A percentile compares a stretch with the other conserved stretches of the same genome.
phyloP scores from a whole-genome alignment of 192 early-diverging fungal species.

The Umbelopsis vinacea region DNA sequence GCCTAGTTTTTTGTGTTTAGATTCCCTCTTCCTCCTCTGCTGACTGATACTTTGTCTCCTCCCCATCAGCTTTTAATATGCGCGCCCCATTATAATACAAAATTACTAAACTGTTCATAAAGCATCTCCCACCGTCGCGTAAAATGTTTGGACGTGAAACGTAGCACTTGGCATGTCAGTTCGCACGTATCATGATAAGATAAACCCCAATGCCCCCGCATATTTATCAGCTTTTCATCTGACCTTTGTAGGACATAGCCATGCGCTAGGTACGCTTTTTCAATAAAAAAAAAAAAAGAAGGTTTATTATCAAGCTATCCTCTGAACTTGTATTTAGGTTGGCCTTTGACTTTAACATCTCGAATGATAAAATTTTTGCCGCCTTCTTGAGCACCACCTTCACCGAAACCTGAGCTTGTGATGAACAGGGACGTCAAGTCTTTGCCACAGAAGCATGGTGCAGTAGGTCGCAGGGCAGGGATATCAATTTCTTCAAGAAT shows the following conservation, averaged over 20 bases:
- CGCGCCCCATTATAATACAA: slow-evolving; percentile 1
- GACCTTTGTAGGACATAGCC: too few relatives aligned
- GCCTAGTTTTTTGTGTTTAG: neutral
- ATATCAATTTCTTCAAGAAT: neutral
- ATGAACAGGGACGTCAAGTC: slow-evolving; percentile 5
- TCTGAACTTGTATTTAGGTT: slow-evolving; percentile 8
- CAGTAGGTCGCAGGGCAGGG: slow-evolving; percentile 7
- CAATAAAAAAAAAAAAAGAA: too few relatives aligned
- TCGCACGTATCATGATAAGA: too few relatives aligned
- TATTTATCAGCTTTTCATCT: too few relatives aligned
- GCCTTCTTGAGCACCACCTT: neutral
- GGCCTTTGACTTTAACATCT: neutral
- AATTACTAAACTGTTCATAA: slow-evolving; percentile 15
- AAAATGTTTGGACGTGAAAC: neutral
- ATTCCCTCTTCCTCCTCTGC: neutral
- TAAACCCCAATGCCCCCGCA: too few relatives aligned
- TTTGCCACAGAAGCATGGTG: slow-evolving; percentile 7
- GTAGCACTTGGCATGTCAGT: neutral
- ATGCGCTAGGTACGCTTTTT: too few relatives aligned
- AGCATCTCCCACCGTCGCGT: neutral
- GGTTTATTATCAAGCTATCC: neutral
- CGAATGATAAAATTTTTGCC: slow-evolving; percentile 15
- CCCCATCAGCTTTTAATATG: neutral
- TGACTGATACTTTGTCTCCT: neutral
- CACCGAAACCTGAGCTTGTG: neutral